Base-by-base conservation (phyloP, 805 yeast species). In the Metschnikowia lochheadii region DNA sequence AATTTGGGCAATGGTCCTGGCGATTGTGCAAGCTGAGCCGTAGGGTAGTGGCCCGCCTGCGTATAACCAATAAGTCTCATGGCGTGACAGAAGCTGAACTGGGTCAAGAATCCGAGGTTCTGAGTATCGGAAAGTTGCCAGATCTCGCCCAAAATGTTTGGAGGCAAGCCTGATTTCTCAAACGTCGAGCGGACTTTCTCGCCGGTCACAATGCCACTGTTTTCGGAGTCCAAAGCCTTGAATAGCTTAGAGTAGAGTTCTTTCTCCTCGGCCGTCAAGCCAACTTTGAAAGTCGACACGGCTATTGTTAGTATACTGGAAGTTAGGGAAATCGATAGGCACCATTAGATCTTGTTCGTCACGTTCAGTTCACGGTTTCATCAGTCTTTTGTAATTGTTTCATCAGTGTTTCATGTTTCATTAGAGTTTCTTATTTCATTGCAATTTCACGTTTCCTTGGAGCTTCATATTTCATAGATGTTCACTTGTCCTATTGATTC, bases 61-160 rank as follows among this genome's bases (percentile, higher is more conserved):
- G 88, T 84, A 63, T 89, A 87, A 26, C 95, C 96, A 61, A 94
- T 87, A 57, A 89, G 73, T 65, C 99, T 81, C 82, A 94, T 78
- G 18, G 97, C 96, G 48, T 83, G 79, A 54, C 87, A 81, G 68
- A 94, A 94, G 23, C 91, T 92, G 50, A 79, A 76, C 63, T 84
- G 88, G 58, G 85, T 85, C 55, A 94, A 75, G 62, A 84, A 87
- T 0, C 99, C 99, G 55, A 83, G 77, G 70, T 89, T 89, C 52
- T 82, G 84, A n/a, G 81, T 79, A 69, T 94, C 99, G n/a, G 96
- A 90, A 34, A 87, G 65, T 66, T 87, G 91, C 99, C 99, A 94
- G 55, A 94, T 84, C 67, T 90, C 94, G 8, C 97, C 96, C 34
- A 94, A 75, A 31, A 80, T 71, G 15, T 83, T 75, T 3, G 95